Percentiles rank a stretch among this genome's conserved stretches.
Evolutionary conservation across 371 early-diverging fungal species (phyloP).

Genomic region (Actinomucor elegans): DNA sequence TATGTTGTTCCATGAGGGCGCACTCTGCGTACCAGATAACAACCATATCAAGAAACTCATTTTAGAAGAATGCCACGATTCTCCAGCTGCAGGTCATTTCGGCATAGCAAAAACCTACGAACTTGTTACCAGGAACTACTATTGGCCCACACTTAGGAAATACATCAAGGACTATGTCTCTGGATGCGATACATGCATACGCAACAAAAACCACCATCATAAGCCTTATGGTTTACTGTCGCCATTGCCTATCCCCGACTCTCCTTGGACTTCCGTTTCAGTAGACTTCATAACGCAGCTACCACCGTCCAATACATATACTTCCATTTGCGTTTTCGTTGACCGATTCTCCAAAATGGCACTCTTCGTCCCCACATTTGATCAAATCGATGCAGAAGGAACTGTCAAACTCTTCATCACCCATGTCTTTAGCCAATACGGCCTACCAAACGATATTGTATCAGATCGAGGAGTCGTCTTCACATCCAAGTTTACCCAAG

Average conservation of each 20-base stretch:
- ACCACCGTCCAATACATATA: slow-evolving; percentile 12
- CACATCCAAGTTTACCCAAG: slow-evolving; percentile 33
- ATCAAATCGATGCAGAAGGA: slow-evolving; percentile 22
- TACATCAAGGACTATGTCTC: slow-evolving; percentile 34
- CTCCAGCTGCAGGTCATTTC: slow-evolving; percentile 56
- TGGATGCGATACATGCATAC: slow-evolving; percentile 45
- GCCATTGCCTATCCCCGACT: slow-evolving; percentile 33
- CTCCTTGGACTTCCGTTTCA: slow-evolving; percentile 34
- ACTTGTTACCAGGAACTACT: slow-evolving; percentile 27
- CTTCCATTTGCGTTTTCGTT: slow-evolving; percentile 43
- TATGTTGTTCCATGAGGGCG: no score
- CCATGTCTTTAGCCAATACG: slow-evolving; percentile 35
- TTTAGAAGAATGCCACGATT: no score
- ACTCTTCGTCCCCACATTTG: slow-evolving; percentile 37
- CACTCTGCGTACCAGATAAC: no score
- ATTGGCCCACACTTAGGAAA: slow-evolving; percentile 44
- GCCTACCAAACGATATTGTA: slow-evolving; percentile 41
- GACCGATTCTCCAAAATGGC: slow-evolving; percentile 47
- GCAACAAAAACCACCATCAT: slow-evolving; percentile 24
- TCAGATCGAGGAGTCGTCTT: slow-evolving; percentile 49
- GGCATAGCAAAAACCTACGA: slow-evolving; percentile 46
- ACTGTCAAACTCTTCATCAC: slow-evolving; percentile 31
- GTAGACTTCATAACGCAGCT: slow-evolving; percentile 17
- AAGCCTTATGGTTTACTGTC: slow-evolving; percentile 36
- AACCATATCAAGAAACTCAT: no score